Evolutionary conservation across 345 rosid species (phyloP).

Genomic region (Populus simonii): DNA sequence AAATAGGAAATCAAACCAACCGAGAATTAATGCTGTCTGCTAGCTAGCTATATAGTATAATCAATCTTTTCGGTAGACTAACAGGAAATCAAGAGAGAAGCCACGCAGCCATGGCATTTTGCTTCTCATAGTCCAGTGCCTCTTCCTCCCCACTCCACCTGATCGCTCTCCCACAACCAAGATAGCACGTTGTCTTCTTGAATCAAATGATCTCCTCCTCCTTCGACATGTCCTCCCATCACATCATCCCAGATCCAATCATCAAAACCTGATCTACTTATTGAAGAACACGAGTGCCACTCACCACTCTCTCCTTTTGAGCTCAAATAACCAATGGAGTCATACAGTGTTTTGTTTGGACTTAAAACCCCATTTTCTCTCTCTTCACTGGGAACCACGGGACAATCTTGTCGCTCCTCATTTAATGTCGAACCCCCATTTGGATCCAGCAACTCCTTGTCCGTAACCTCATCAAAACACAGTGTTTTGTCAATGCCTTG

Average conservation of each 20-base stretch:
- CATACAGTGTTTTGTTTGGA: background rate
- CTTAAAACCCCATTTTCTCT: background rate
- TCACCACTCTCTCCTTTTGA: conserved; percentile 8
- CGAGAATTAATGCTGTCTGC: background rate
- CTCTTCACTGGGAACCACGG: background rate
- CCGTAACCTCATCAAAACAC: conserved; percentile 14
- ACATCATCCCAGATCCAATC: conserved; percentile 39
- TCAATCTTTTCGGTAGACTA: background rate
- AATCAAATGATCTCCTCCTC: conserved; percentile 18
- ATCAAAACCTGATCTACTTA: conserved; percentile 19
- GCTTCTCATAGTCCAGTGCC: conserved; percentile 20
- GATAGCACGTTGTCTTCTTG: conserved; percentile 4
- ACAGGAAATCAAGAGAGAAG: conserved; percentile 25
- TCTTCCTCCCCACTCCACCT: conserved; percentile 18
- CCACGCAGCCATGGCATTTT: conserved; percentile 40
- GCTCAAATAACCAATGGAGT: background rate
- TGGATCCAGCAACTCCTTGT: conserved; percentile 13
- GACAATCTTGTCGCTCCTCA: background rate
- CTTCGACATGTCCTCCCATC: conserved; percentile 10
- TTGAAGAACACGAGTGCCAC: conserved; percentile 16
- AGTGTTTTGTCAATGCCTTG: conserved; percentile 20
- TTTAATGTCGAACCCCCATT: conserved; percentile 2
- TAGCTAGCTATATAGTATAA: background rate
- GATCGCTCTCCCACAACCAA: conserved; percentile 32
- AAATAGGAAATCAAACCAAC: background rate